Evolutionary conservation across 2,329 filamentous ascomycete genomes (phyloP).

Genomic region (Hypoxylon sp.): DNA sequence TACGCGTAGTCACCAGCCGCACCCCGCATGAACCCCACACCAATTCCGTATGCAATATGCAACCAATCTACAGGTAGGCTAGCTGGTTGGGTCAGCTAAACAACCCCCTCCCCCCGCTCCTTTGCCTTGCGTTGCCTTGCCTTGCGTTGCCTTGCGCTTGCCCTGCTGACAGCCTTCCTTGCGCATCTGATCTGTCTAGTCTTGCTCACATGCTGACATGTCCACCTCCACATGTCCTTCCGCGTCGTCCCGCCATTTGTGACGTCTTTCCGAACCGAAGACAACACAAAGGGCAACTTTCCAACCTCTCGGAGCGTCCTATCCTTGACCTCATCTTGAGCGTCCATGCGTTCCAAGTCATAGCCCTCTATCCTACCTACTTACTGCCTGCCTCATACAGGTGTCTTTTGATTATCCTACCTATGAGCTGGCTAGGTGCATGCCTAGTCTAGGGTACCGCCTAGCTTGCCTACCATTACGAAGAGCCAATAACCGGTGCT

Average conservation of each 20-base stretch:
- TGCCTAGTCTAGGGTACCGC: no score
- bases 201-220: conserved; percentile 32
- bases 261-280: conserved; percentile 8
- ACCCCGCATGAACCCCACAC: conserved; percentile 3
- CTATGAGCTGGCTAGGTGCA: no score
- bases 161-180: no score
- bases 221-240: background rate
- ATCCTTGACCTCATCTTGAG: background rate
- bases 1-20: background rate
- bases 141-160: no score
- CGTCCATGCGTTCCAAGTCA: background rate
- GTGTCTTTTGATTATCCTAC: no score
- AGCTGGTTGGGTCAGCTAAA: no score
- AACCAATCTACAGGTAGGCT: no score
- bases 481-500: no score
- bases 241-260: conserved; percentile 23
- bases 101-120: background rate
- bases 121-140: background rate
- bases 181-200: conserved; percentile 24
- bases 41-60: background rate
- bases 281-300: background rate
- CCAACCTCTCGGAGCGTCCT: background rate
- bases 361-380: background rate
- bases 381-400: background rate
- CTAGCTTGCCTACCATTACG: no score